A percentile compares a stretch with the other conserved stretches of the same genome.
Conservation (phyloP, 2,329 filamentous ascomycete genomes). For the Apiospora koreana region DNA sequence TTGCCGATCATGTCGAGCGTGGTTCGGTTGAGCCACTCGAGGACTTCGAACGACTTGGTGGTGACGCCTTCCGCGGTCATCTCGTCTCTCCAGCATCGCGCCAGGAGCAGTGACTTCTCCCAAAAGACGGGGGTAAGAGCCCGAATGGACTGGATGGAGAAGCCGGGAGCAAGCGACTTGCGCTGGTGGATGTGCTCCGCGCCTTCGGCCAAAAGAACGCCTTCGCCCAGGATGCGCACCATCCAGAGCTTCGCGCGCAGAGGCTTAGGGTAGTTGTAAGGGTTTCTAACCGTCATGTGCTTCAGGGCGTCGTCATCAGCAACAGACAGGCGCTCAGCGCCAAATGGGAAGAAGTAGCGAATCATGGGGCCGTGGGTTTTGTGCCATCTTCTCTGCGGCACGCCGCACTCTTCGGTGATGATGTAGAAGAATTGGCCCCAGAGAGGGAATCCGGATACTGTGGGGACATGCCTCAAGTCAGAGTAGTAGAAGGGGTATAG, state of each 20-base stretch:
- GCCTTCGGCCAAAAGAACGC: slow-evolving; percentile 43
- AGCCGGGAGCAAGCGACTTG: slow-evolving; percentile 39
- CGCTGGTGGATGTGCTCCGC: slow-evolving; percentile 43
- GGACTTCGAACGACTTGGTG: slow-evolving; percentile 35
- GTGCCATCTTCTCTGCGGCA: slow-evolving; percentile 45
- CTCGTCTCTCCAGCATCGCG: slow-evolving; percentile 41
- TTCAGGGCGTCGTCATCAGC: slow-evolving; percentile 45
- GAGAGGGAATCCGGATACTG: slow-evolving; percentile 41
- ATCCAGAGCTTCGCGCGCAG: slow-evolving; percentile 41
- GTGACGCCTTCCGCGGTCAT: slow-evolving; percentile 30
- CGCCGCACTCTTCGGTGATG: slow-evolving; percentile 41
- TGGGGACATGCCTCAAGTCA: slow-evolving; percentile 42
- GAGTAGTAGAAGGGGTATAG: slow-evolving; percentile 45
- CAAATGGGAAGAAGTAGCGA: slow-evolving; percentile 48
- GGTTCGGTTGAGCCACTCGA: slow-evolving; percentile 45
- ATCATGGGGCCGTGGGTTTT: slow-evolving; percentile 41
- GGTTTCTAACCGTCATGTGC: slow-evolving; percentile 44
- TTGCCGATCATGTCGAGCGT: slow-evolving; percentile 46
- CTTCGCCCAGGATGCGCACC: slow-evolving; percentile 44
- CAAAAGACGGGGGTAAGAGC: slow-evolving; percentile 40
- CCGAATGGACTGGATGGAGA: slow-evolving; percentile 40
- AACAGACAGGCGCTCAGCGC: slow-evolving; percentile 43
- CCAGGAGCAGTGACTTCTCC: slow-evolving; percentile 42
- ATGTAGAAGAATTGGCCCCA: slow-evolving; percentile 45
- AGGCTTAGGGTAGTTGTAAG: slow-evolving; percentile 41